Evolutionary conservation across 2,329 filamentous ascomycete genomes (phyloP).

Genomic region (Colletotrichum neosansevieriae): DNA sequence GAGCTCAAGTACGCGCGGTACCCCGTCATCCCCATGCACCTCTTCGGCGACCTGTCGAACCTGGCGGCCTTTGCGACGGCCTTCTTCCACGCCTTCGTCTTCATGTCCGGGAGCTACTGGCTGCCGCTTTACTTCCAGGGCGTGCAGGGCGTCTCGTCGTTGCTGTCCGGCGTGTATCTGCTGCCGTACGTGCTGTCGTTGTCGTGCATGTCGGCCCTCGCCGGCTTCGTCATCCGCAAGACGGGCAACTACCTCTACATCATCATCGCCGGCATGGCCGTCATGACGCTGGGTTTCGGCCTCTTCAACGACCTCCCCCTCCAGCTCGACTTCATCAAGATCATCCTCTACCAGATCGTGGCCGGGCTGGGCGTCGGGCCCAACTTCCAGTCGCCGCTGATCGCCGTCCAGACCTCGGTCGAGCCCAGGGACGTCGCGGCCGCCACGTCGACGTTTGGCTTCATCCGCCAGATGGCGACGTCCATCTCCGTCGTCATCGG

Average conservation of each 20-base stretch:
- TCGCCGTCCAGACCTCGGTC: slow-evolving; percentile 74
- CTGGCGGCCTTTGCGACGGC: slow-evolving; percentile 64
- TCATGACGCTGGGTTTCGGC: slow-evolving; percentile 71
- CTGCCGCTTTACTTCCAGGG: slow-evolving; percentile 81
- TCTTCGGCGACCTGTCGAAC: slow-evolving; percentile 69
- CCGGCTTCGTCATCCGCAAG: slow-evolving; percentile 59
- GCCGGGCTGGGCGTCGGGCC: slow-evolving; percentile 71
- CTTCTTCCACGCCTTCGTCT: slow-evolving; percentile 65
- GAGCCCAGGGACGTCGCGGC: slow-evolving; percentile 70
- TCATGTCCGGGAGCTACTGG: slow-evolving; percentile 77
- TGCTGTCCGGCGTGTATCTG: slow-evolving; percentile 71
- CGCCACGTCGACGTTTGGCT: slow-evolving; percentile 72
- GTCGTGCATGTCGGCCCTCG: slow-evolving; percentile 55
- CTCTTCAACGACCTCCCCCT: slow-evolving; percentile 67
- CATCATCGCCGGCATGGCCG: slow-evolving; percentile 64
- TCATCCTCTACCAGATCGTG: slow-evolving; percentile 69
- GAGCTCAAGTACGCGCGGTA: slow-evolving; percentile 74
- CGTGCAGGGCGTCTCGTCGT: slow-evolving; percentile 70
- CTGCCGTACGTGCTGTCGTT: slow-evolving; percentile 70
- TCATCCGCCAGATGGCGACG: slow-evolving; percentile 69
- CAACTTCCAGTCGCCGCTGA: slow-evolving; percentile 72
- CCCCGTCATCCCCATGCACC: slow-evolving; percentile 75
- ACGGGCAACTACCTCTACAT: slow-evolving; percentile 69
- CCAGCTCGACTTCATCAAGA: slow-evolving; percentile 58
- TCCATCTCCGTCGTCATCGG: slow-evolving; percentile 70